phyloP scores from a whole-genome alignment of 768 basidiomycete genomes.

The Boletus tomentosulus region DNA sequence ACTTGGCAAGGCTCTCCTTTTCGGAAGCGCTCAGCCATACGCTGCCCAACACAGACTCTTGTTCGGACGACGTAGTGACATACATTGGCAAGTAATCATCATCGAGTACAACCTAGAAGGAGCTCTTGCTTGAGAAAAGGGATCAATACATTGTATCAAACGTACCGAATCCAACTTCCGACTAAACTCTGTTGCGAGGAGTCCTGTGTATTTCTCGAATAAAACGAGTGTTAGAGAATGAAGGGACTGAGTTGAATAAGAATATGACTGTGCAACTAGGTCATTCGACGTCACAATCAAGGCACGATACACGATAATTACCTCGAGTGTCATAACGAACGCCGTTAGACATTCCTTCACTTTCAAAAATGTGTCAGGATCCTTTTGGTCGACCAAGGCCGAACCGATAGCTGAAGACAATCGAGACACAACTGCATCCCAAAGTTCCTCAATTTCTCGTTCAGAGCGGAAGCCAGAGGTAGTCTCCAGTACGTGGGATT shows the following conservation, averaged over 20 bases:
- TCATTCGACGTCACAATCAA: conserved; percentile 1
- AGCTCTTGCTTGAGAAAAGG: neutral
- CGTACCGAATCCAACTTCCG: conserved; percentile 76
- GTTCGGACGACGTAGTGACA: conserved; percentile 53
- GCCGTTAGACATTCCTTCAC: conserved; percentile 81
- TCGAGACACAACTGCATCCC: conserved; percentile 79
- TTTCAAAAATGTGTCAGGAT: conserved; percentile 75
- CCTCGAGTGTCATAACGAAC: conserved; percentile 92
- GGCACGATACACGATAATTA: conserved; percentile 28
- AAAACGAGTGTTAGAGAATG: conserved; percentile 82
- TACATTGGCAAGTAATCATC: conserved; percentile 93
- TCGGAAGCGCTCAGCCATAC: conserved; percentile 81
- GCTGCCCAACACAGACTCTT: conserved; percentile 68
- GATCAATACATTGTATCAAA: neutral
- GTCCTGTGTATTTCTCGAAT: conserved; percentile 83
- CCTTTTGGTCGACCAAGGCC: conserved; percentile 68
- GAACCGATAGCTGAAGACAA: conserved; percentile 69
- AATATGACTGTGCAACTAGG: conserved; percentile 59
- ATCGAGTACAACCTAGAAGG: conserved; percentile 65
- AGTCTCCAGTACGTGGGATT: conserved; percentile 85
- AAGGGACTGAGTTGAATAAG: conserved; percentile 78
- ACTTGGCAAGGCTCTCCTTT: conserved; percentile 56
- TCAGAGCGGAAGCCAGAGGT: conserved; percentile 87
- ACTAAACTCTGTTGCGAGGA: conserved; percentile 80
- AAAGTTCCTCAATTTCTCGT: conserved; percentile 90